Conservation (phyloP, 345 rosid species). For the Linum lewisii region DNA sequence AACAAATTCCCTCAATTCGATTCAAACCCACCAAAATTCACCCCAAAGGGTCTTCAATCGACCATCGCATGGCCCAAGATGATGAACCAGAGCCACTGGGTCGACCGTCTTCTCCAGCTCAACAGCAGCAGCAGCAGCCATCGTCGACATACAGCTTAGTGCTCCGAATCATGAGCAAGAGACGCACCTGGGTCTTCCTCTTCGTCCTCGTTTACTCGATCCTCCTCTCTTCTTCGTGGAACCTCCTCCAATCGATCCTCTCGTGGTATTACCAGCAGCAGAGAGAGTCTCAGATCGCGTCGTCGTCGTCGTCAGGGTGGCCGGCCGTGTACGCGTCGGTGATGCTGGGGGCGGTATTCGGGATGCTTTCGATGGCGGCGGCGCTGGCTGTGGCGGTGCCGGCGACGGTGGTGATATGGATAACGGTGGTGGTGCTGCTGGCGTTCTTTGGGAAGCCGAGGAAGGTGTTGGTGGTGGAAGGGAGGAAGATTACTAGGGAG, state of each 20-base stretch:
- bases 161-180: not conserved
- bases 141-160: not conserved
- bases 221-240: conserved; percentile 5
- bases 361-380: conserved; percentile 80
- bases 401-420: conserved; percentile 79
- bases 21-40: not conserved
- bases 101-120: not conserved
- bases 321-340: conserved; percentile 90
- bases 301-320: conserved; percentile 41
- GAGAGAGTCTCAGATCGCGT: not conserved
- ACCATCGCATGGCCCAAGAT: conserved; percentile 26
- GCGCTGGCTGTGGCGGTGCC: conserved; percentile 92
- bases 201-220: conserved; percentile 3
- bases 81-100: conserved; percentile 7
- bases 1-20: not conserved
- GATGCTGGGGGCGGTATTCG: conserved; percentile 76
- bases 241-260: conserved; percentile 4
- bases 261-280: conserved; percentile 16
- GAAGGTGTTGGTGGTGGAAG: conserved; percentile 54
- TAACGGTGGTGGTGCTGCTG: conserved; percentile 59
- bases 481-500: conserved; percentile 68
- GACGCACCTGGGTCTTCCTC: conserved; percentile 5
- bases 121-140: not conserved
- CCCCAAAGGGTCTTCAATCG: not conserved
- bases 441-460: conserved; percentile 83